Evolutionary conservation across 2,329 filamentous ascomycete species (phyloP).

Genomic region (Neofusicoccum umdonicola): DNA sequence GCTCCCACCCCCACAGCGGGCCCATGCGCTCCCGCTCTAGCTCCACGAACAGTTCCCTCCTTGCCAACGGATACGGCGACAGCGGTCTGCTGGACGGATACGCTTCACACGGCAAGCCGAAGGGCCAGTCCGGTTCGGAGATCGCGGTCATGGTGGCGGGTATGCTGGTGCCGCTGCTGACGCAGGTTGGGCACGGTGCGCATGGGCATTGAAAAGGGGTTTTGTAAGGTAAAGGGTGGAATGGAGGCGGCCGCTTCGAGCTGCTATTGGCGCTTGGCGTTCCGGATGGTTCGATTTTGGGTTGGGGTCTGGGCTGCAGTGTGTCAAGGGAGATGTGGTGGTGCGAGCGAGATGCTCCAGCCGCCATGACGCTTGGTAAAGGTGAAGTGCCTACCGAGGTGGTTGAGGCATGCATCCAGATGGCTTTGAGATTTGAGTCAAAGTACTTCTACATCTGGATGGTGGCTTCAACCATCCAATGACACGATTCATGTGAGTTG

Average conservation of each 20-base stretch:
- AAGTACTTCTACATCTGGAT: no score
- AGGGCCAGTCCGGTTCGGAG: constrained; percentile 35
- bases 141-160: constrained; percentile 67
- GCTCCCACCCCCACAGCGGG: constrained; percentile 29
- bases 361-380: no score
- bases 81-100: constrained; percentile 42
- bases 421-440: no score
- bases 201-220: neutral
- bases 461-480: no score
- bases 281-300: neutral
- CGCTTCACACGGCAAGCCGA: constrained; percentile 43
- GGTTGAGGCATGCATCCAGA: no score
- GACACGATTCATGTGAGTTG: no score
- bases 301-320: no score
- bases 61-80: constrained; percentile 38
- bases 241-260: neutral
- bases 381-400: no score
- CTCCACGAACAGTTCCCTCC: constrained; percentile 51
- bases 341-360: no score
- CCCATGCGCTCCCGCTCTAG: constrained; percentile 28
- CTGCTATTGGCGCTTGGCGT: neutral
- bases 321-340: no score
- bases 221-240: no score
- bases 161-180: constrained; percentile 75
- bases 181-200: constrained; percentile 68